A percentile compares a stretch with the other conserved stretches of the same genome.
phyloP scores from a whole-genome alignment of 78 protist species.

The Protostelium mycophagum region DNA sequence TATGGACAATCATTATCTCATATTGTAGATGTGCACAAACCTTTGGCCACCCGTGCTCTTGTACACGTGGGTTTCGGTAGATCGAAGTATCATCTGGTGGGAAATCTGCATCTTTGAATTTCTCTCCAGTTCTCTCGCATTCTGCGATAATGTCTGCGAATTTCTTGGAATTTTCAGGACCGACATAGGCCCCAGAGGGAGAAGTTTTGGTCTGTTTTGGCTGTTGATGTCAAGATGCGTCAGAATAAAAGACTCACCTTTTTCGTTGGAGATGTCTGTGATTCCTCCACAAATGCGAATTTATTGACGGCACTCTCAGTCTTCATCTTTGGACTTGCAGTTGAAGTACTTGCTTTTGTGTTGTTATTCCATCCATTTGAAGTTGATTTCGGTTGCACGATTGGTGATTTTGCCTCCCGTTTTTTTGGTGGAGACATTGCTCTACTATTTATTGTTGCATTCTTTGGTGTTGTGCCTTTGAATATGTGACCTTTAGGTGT shows the following conservation, averaged over 20 bases:
- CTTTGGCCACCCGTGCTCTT: neutral
- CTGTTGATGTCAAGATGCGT: neutral
- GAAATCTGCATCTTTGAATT: neutral
- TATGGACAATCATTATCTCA: neutral
- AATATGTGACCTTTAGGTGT: neutral
- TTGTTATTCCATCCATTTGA: neutral
- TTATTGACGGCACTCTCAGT: neutral
- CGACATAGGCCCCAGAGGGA: neutral
- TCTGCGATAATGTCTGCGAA: neutral
- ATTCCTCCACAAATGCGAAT: neutral
- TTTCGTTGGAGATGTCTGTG: neutral
- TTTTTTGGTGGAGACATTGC: neutral
- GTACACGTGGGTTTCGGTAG: neutral
- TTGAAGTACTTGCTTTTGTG: neutral
- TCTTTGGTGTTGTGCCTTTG: neutral
- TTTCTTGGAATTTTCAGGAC: neutral
- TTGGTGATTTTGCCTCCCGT: neutral
- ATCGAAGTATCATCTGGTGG: neutral
- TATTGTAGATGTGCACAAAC: neutral
- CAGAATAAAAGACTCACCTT: neutral
- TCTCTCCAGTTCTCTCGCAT: neutral
- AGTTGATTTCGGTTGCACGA: neutral
- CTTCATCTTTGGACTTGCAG: neutral
- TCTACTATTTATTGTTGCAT: neutral
- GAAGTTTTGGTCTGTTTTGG: neutral